Conservation (phyloP, 2,329 filamentous ascomycete genomes). For the Fusarium burgessii region DNA sequence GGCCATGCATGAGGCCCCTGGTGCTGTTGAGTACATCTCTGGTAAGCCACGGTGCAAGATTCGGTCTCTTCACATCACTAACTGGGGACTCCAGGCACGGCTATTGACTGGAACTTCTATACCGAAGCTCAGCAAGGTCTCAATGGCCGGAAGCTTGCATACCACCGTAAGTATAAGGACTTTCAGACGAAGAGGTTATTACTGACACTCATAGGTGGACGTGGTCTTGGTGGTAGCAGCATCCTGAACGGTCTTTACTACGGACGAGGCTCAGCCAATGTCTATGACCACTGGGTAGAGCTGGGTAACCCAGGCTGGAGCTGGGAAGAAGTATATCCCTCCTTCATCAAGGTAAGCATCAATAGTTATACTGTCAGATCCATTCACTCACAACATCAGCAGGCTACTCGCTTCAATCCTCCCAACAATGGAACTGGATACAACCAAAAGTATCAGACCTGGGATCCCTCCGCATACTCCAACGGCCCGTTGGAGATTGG, state of each 20-base stretch:
- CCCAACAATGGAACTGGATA: conserved; percentile 5
- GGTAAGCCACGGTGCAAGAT: not conserved
- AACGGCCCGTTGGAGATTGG: conserved; percentile 5
- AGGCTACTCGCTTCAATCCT: conserved; percentile 19
- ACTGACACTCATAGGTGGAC: not conserved
- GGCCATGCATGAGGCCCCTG: conserved; percentile 6
- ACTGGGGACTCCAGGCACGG: not conserved
- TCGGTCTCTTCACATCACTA: fast-evolving
- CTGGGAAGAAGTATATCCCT: conserved; percentile 13
- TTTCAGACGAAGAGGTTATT: fast-evolving
- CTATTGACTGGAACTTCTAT: conserved; percentile 14
- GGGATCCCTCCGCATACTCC: not conserved
- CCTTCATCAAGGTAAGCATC: conserved; percentile 1
- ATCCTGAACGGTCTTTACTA: conserved; percentile 25
- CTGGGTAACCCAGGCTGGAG: conserved; percentile 18
- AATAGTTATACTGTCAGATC: fast-evolving
- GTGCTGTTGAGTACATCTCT: conserved; percentile 3
- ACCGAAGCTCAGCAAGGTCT: conserved; percentile 7
- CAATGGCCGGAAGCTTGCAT: conserved; percentile 9
- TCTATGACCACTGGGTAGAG: conserved; percentile 18
- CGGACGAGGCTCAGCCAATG: conserved; percentile 12
- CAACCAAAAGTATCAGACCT: conserved; percentile 14
- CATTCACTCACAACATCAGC: fast-evolving
- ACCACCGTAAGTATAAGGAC: conserved; percentile 1
- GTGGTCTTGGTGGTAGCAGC: conserved; percentile 13